Conservation (phyloP, 2,329 filamentous ascomycete genomes). For the Botrytis pseudocinerea region DNA sequence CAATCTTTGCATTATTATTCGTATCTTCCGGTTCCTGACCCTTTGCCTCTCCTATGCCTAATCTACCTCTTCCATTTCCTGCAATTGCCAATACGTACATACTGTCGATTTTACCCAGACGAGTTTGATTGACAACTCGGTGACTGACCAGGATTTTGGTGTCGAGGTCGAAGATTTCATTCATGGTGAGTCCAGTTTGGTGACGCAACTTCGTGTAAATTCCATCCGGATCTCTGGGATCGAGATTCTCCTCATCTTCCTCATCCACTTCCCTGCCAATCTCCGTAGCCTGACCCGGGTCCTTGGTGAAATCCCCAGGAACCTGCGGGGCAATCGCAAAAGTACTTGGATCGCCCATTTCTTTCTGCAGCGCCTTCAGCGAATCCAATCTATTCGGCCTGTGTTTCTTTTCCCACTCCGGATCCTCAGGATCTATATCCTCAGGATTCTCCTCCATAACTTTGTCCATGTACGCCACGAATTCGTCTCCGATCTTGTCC, state of each 20-base stretch:
- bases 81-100: constrained; percentile 76
- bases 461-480: constrained; percentile 48
- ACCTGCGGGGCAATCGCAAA: constrained; percentile 34
- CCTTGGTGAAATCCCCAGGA: constrained; percentile 31
- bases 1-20: constrained; percentile 69
- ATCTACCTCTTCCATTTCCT: constrained; percentile 80
- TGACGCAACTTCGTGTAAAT: constrained; percentile 44
- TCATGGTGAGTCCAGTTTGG: constrained; percentile 55
- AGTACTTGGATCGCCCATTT: constrained; percentile 30
- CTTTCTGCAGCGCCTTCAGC: constrained; percentile 31
- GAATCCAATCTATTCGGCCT: constrained; percentile 30
- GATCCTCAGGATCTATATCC: constrained; percentile 26
- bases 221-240: constrained; percentile 41
- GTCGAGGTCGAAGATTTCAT: constrained; percentile 56
- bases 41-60: constrained; percentile 91
- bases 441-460: constrained; percentile 28
- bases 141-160: constrained; percentile 74
- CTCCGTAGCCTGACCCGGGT: constrained; percentile 16
- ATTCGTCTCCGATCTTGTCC: constrained; percentile 61
- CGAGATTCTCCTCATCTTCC: constrained; percentile 30
- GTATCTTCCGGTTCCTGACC: constrained; percentile 71
- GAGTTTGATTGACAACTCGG: constrained; percentile 85
- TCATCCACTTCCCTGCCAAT: constrained; percentile 25
- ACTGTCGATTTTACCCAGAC: constrained; percentile 88
- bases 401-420: constrained; percentile 18